These are phyloP conservation scores for Taphrina confusa DNA, from an alignment of 1,139 yeast genomes.

Conservation along the genomic window DNA sequence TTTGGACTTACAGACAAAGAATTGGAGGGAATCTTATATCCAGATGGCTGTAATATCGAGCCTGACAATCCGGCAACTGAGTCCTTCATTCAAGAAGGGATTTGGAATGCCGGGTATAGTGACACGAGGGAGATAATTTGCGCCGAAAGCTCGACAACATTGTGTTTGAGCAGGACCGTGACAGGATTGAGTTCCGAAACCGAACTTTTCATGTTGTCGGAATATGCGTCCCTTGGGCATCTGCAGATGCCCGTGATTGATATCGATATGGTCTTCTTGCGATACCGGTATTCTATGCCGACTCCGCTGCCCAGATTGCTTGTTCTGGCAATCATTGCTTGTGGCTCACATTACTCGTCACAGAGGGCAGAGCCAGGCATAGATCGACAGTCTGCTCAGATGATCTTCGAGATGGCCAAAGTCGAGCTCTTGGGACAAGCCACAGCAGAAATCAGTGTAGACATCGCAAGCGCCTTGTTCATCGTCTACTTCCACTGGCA, in stretches of 20 bases:
- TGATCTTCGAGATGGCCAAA: slow-evolving; percentile 23
- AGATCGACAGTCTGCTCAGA: slow-evolving; percentile 4
- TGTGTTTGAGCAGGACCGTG: slow-evolving; percentile 5
- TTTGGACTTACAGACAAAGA: too few species aligned
- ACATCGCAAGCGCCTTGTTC: slow-evolving; percentile 13
- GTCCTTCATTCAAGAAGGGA: too few species aligned
- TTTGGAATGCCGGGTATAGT: too few species aligned
- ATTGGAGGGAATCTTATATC: slow-evolving; percentile 53
- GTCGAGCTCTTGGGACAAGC: slow-evolving; percentile 13
- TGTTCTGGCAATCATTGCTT: slow-evolving; percentile 17
- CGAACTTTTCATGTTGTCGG: slow-evolving; percentile 16
- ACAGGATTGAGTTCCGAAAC: slow-evolving; percentile 16
- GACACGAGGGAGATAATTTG: too few species aligned
- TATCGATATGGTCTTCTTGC: slow-evolving; percentile 19
- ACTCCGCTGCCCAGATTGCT: slow-evolving; percentile 16
- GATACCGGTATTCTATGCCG: slow-evolving; percentile 16
- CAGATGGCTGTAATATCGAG: too few species aligned
- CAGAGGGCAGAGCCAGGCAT: slow-evolving; percentile 13
- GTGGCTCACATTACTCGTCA: slow-evolving; percentile 25
- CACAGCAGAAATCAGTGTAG: slow-evolving; percentile 3
- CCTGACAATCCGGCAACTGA: too few species aligned
- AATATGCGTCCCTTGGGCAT: slow-evolving; percentile 12
- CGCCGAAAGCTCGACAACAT: too few species aligned
- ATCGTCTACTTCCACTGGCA: slow-evolving; percentile 22
- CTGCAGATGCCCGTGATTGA: slow-evolving; percentile 20